Percentiles rank a stretch among this genome's conserved stretches.
phyloP scores from a whole-genome alignment of 345 rosid species.

The Eucalyptus brandiana region DNA sequence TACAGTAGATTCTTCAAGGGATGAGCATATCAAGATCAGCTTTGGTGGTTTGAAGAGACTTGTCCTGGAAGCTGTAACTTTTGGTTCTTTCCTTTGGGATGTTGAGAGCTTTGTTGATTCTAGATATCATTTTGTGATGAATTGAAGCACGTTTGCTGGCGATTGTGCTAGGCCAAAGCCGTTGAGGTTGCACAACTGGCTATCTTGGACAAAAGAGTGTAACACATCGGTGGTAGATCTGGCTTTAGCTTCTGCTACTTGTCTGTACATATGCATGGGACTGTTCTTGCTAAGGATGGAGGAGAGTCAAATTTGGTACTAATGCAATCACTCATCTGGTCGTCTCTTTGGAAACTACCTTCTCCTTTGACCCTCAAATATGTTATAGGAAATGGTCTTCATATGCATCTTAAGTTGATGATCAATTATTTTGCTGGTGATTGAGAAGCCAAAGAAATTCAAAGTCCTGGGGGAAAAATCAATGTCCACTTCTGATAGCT shows the following conservation, averaged over 20 bases:
- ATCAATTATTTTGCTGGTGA: neutral
- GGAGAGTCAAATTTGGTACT: neutral
- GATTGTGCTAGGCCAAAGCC: neutral
- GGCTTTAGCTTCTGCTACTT: neutral
- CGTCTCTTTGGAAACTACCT: neutral
- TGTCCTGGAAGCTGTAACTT: constrained; percentile 92
- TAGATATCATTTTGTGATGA: constrained; percentile 79
- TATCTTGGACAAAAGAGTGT: neutral
- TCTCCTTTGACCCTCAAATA: neutral
- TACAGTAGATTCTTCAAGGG: constrained; percentile 59
- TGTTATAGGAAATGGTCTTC: neutral
- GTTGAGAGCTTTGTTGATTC: constrained; percentile 92
- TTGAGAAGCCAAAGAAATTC: neutral
- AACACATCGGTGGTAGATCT: neutral
- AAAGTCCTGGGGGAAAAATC: neutral
- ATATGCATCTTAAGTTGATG: neutral
- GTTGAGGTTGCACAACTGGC: neutral
- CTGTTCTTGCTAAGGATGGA: neutral
- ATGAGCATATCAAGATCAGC: constrained; percentile 70
- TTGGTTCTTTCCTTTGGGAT: constrained; percentile 98
- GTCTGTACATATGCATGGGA: neutral
- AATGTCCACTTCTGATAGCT: neutral
- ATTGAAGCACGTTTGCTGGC: constrained; percentile 9
- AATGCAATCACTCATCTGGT: neutral
- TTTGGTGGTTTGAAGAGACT: constrained; percentile 83